phyloP scores from a whole-genome alignment of 768 basidiomycete genomes.

The Boletus insuetus region DNA sequence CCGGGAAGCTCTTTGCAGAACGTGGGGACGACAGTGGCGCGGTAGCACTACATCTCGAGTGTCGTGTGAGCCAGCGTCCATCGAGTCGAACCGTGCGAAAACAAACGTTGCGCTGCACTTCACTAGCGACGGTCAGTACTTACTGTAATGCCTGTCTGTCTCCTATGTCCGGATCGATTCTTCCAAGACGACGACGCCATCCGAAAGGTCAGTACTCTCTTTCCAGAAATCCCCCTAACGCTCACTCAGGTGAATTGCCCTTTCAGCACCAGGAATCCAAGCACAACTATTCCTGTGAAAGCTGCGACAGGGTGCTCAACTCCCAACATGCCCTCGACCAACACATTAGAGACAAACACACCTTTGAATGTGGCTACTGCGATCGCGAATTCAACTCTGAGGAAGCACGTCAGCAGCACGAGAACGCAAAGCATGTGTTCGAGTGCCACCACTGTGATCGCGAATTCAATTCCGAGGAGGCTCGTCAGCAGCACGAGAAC shows the following conservation, averaged over 20 bases:
- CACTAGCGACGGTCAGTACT: neutral
- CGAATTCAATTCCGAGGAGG: neutral
- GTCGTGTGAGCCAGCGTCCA: no score
- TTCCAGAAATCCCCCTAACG: neutral
- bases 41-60: no score
- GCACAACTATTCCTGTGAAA: slow-evolving; percentile 5
- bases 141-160: slow-evolving; percentile 17
- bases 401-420: neutral
- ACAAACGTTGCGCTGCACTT: neutral
- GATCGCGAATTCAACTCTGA: neutral
- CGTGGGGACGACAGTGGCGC: no score
- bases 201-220: slow-evolving; percentile 13
- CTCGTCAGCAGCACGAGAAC: no score
- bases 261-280: slow-evolving; percentile 15
- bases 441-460: no score
- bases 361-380: slow-evolving; percentile 18
- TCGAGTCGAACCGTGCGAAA: slow-evolving; percentile 14
- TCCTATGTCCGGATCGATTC: slow-evolving; percentile 14
- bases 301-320: slow-evolving; percentile 4
- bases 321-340: slow-evolving; percentile 15
- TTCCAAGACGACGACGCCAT: slow-evolving; percentile 13
- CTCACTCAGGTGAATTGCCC: neutral
- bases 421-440: neutral
- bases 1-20: no score
- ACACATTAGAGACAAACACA: slow-evolving; percentile 13